Percentiles rank a stretch among this genome's conserved stretches.
Evolutionary conservation across 441 rosid genomes (phyloP).

Genomic region (Gossypium aridum): DNA sequence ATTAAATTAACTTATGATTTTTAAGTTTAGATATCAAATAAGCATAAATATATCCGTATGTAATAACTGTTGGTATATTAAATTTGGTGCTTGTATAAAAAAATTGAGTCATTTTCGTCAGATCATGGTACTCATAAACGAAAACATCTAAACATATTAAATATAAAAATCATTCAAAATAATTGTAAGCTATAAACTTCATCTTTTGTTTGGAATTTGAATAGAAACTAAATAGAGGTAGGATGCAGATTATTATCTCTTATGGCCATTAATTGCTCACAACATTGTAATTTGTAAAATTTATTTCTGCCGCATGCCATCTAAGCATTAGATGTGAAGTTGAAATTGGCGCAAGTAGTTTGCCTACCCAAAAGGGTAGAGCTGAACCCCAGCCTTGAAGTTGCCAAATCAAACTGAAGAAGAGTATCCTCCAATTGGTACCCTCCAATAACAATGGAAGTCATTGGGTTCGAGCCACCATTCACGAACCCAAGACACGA

Average conservation of each 20-base stretch:
- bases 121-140: too few relatives aligned
- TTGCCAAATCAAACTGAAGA: slow-evolving; percentile 57
- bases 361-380: slow-evolving; percentile 40
- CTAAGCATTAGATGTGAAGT: slow-evolving; percentile 49
- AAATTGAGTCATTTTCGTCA: too few relatives aligned
- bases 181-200: not conserved
- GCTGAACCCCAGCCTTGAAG: slow-evolving; percentile 62
- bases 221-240: not conserved
- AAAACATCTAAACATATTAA: not conserved
- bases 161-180: not conserved
- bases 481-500: slow-evolving; percentile 61
- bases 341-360: slow-evolving; percentile 69
- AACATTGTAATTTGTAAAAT: not conserved
- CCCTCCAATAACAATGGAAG: slow-evolving; percentile 72
- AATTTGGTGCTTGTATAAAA: too few relatives aligned
- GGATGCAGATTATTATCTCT: not conserved
- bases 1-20: too few relatives aligned
- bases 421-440: slow-evolving; percentile 53
- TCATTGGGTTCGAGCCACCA: slow-evolving; percentile 50
- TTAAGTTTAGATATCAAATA: too few relatives aligned
- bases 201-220: not conserved
- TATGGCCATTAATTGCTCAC: not conserved
- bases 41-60: too few relatives aligned
- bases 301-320: not conserved
- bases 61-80: too few relatives aligned